Conservation (phyloP, 148 eudicot genomes). For the Chenopodium suecicum region DNA sequence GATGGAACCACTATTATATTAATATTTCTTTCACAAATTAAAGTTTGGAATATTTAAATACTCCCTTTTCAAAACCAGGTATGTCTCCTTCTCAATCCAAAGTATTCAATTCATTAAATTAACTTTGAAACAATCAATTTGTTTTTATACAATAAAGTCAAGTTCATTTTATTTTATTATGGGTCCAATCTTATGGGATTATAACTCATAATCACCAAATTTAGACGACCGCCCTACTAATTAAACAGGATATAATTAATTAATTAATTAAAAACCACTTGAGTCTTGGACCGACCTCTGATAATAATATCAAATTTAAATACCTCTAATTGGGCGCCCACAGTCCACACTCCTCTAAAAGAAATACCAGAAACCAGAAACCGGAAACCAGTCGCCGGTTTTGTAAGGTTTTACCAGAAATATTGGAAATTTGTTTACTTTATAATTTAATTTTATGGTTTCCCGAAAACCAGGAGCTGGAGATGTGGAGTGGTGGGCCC, state of each 20-base stretch:
- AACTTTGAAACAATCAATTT: neutral
- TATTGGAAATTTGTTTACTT: neutral
- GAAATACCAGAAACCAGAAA: constrained; percentile 2
- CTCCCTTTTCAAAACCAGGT: neutral
- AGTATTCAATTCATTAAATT: too few species aligned
- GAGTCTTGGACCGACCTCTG: neutral
- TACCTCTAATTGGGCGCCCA: constrained; percentile 28
- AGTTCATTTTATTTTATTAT: constrained; percentile 6
- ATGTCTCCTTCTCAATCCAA: neutral
- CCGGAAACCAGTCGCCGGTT: constrained; percentile 38
- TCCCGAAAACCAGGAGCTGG: constrained; percentile 36
- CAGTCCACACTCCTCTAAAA: constrained; percentile 13
- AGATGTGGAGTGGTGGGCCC: constrained; percentile 6
- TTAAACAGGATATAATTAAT: too few species aligned
- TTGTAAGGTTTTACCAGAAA: constrained; percentile 2
- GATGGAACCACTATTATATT: neutral
- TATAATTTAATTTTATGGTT: neutral
- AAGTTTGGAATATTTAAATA: too few species aligned
- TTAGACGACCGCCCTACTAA: constrained; percentile 18
- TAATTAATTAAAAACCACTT: neutral
- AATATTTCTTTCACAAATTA: too few species aligned
- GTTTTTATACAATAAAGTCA: neutral
- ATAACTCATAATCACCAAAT: constrained; percentile 20
- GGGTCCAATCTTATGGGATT: constrained; percentile 42
- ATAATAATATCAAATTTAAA: neutral